phyloP scores from a whole-genome alignment of 2,329 filamentous ascomycete genomes.

The Arthrinium puccinioides region DNA sequence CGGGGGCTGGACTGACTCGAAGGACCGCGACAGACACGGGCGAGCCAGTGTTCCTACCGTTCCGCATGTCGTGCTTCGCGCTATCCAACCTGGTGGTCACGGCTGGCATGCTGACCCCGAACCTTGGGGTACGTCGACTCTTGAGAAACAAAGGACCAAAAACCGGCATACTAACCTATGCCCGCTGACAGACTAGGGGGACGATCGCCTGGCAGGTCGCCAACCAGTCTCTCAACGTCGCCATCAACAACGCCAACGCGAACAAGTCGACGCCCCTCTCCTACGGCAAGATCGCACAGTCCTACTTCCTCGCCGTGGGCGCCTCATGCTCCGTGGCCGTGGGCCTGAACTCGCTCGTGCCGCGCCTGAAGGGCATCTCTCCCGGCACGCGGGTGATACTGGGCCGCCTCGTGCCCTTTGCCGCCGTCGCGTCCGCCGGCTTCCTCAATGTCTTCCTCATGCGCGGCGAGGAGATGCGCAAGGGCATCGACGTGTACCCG shows the following conservation, averaged over 20 bases:
- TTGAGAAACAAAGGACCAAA: too few species aligned
- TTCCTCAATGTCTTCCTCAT: constrained; percentile 95
- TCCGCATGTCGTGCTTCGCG: constrained; percentile 95
- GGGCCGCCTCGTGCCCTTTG: constrained; percentile 87
- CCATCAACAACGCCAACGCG: constrained; percentile 94
- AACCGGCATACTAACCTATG: too few species aligned
- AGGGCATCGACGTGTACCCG: constrained; percentile 88
- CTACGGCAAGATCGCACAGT: constrained; percentile 73
- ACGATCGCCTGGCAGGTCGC: constrained; percentile 91
- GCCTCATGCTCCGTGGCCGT: constrained; percentile 92
- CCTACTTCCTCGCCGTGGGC: constrained; percentile 84
- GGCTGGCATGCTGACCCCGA: constrained; percentile 92
- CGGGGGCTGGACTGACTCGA: constrained; percentile 2
- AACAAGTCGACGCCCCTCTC: constrained; percentile 94
- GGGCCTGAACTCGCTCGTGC: constrained; percentile 84
- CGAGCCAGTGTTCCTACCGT: constrained; percentile 83
- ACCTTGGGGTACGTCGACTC: constrained; percentile 57
- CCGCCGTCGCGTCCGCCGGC: constrained; percentile 85
- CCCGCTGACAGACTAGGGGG: constrained; percentile 56
- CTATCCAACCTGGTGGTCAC: constrained; percentile 92
- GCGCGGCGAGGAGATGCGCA: constrained; percentile 90
- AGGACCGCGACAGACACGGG: constrained; percentile 66
- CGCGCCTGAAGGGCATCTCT: constrained; percentile 68
- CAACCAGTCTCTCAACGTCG: constrained; percentile 97
- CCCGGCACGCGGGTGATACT: constrained; percentile 71